Conservation (phyloP, 2,329 filamentous ascomycete species). For the Monilinia laxa region DNA sequence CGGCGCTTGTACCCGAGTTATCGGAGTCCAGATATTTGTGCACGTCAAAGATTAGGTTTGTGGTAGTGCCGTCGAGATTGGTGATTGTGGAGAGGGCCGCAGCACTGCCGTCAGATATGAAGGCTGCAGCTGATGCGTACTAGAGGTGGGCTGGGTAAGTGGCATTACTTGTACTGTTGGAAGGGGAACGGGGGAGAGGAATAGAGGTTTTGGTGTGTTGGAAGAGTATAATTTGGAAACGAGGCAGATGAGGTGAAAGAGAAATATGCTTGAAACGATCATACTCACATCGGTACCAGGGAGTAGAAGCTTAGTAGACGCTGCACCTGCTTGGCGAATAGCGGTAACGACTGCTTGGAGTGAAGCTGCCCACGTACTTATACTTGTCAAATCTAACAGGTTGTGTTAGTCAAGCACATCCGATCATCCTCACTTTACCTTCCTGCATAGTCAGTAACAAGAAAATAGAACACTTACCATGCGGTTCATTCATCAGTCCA, state of each 20-base stretch:
- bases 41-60: slow-evolving; percentile 57
- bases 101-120: slow-evolving; percentile 51
- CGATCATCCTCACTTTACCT: slow-evolving; percentile 12
- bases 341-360: slow-evolving; percentile 64
- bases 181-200: too few species aligned
- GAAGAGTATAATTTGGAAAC: neutral
- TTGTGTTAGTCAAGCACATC: neutral
- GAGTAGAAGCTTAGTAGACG: slow-evolving; percentile 60
- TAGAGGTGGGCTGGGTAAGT: neutral
- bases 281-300: slow-evolving; percentile 53
- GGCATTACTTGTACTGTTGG: neutral
- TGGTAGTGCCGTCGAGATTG: slow-evolving; percentile 58
- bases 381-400: slow-evolving; percentile 45
- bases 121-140: slow-evolving; percentile 52
- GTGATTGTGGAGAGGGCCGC: slow-evolving; percentile 53
- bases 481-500: slow-evolving; percentile 70
- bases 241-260: neutral
- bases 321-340: slow-evolving; percentile 64
- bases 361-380: slow-evolving; percentile 54
- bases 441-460: neutral
- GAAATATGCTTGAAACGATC: neutral
- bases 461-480: slow-evolving; percentile 38
- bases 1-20: slow-evolving; percentile 52
- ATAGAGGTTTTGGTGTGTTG: neutral
- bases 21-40: slow-evolving; percentile 62